Evolutionary conservation across 306 rosid genomes (phyloP), one percentile per base, ranked within the genome.

Genomic region (Boehmeria nivea): DNA sequence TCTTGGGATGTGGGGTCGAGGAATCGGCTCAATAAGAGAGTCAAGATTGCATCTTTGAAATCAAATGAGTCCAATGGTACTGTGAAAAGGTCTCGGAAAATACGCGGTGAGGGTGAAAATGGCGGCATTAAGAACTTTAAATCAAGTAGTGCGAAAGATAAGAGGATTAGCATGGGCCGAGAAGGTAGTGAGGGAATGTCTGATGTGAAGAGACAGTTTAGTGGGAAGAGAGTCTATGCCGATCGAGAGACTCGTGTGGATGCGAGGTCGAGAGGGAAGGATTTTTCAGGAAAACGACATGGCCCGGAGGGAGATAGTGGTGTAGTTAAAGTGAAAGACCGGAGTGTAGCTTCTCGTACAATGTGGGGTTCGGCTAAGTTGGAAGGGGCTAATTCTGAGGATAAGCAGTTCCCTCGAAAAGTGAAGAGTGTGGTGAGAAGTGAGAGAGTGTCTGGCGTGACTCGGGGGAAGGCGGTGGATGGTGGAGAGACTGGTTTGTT

Each of bases 281-380:
- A n/a, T n/a, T n/a, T 43, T 12, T 48, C 63, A 6, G 24, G 50
- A 54, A 66, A 61, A 37, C 59, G 51, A 25, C 59, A 26, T 33
- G 57, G 52, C 15, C 65, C 3, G 26, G 51, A 17, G 56, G 57
- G 43, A 33, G 67, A 54, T 60, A 57, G 34, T 60, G 68, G 40
- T 60, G 38, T 20, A 13, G 69, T 34, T 50, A 16, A 16, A 27
- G 64, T 26, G 12, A 78, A 56, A 28, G 21, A 31, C 23, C 37
- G 15, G 2, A 70, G 49, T 5, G 38, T n/a, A 27, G 66, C 70
- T 21, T 12, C 49, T 8, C 78, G 80, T 23, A 23, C 83, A 2
- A 77, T 46, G 28, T 63, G 85, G 88, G 66, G 21, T 76, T 61
- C 71, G 2, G 22, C 63, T 51, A 71, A 44, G 15, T 46, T 47